Percentiles rank a stretch among this genome's conserved stretches.
Conservation (phyloP, 1,284 basidiomycete species). For the Microbotryum saponariae region DNA sequence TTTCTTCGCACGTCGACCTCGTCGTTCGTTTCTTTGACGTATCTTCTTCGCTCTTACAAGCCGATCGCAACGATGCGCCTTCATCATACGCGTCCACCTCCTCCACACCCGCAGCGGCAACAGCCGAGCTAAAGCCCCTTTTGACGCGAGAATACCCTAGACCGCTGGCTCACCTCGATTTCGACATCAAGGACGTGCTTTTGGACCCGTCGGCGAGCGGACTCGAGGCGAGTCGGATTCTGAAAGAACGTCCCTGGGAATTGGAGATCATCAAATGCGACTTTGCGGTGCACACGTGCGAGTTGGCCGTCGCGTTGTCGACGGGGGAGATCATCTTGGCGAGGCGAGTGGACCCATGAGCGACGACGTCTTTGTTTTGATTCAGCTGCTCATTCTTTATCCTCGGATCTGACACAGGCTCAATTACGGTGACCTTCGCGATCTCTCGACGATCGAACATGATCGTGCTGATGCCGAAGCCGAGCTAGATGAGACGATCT, state of each 20-base stretch:
- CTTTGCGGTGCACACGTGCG: conserved; percentile 55
- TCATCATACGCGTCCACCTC: conserved; percentile 52
- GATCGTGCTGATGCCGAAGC: conserved; percentile 14
- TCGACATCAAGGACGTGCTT: conserved; percentile 52
- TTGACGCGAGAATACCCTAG: conserved; percentile 53
- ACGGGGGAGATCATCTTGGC: conserved; percentile 63
- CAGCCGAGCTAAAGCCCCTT: conserved; percentile 48
- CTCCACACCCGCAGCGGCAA: conserved; percentile 8
- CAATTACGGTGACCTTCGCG: conserved; percentile 3
- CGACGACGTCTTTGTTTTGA: background rate
- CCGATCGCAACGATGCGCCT: conserved; percentile 36
- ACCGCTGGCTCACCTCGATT: conserved; percentile 55
- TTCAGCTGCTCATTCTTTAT: background rate
- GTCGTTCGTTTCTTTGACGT: conserved; percentile 58
- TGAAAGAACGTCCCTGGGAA: conserved; percentile 30
- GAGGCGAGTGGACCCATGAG: conserved; percentile 44
- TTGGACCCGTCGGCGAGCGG: conserved; percentile 34
- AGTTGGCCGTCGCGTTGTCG: conserved; percentile 55
- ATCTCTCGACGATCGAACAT: conserved; percentile 6
- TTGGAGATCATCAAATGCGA: conserved; percentile 43
- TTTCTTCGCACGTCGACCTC: conserved; percentile 59
- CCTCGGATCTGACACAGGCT: background rate
- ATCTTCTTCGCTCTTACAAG: conserved; percentile 21
- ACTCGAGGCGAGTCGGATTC: conserved; percentile 11
- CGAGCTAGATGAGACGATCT: conserved; percentile 16